These are phyloP conservation scores for Talaromyces stipitatus DNA, from an alignment of 495 filamentous ascomycete genomes.

Conservation along the genomic window DNA sequence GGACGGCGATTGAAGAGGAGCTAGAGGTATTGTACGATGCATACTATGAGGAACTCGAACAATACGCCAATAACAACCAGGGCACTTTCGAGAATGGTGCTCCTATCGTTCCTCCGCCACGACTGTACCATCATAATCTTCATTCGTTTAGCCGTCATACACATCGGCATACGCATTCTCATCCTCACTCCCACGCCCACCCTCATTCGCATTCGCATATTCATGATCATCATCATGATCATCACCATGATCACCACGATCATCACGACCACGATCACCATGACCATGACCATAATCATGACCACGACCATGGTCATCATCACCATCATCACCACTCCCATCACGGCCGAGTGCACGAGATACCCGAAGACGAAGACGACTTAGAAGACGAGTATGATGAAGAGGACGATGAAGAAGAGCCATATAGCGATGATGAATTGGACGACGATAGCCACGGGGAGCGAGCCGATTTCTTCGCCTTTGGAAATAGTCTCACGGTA, in stretches of 20 bases:
- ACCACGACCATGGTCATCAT: conserved; percentile 37
- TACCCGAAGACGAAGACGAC: conserved; percentile 61
- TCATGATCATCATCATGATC: conserved; percentile 41
- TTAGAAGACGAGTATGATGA: conserved; percentile 46
- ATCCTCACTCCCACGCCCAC: conserved; percentile 2
- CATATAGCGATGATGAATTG: conserved; percentile 48
- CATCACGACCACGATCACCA: conserved; percentile 51
- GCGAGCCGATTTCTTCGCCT: conserved; percentile 82
- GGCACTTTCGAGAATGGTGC: conserved; percentile 46
- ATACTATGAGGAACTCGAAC: conserved; percentile 96
- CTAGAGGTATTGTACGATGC: conserved; percentile 98
- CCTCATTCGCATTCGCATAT: not conserved
- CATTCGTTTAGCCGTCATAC: conserved; percentile 36
- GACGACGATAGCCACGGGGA: conserved; percentile 44
- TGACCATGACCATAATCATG: conserved; percentile 38
- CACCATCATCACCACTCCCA: conserved; percentile 44
- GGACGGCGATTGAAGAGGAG: conserved; percentile 97
- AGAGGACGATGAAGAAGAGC: conserved; percentile 45
- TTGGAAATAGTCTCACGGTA: conserved; percentile 93
- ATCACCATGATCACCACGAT: conserved; percentile 35
- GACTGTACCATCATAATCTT: conserved; percentile 41
- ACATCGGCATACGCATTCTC: conserved; percentile 33
- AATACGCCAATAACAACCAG: conserved; percentile 89
- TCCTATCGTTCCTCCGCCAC: conserved; percentile 59
- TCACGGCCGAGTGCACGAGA: conserved; percentile 49